Percentiles rank a stretch among this genome's conserved stretches.
These are phyloP conservation scores for Exophiala xenobiotica DNA, from an alignment of 2,329 filamentous ascomycete species.

Conservation along the genomic window DNA sequence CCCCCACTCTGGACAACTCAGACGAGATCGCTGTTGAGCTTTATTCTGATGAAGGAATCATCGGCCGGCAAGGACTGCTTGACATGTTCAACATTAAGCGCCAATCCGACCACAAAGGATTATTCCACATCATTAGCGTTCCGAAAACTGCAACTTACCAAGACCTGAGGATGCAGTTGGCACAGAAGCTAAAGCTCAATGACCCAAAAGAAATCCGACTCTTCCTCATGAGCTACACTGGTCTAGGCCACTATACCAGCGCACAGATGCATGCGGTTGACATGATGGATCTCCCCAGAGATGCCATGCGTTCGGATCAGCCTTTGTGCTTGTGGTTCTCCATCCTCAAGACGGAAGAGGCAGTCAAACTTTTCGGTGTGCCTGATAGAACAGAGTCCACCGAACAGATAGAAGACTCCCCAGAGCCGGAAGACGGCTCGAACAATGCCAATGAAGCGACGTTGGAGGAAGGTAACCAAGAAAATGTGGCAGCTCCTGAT, in stretches of 20 bases:
- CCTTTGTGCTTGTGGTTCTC: conserved; percentile 28
- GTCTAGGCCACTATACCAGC: conserved; percentile 19
- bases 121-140: conserved; percentile 6
- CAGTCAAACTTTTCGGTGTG: conserved; percentile 24
- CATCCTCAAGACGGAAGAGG: conserved; percentile 24
- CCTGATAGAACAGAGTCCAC: conserved; percentile 6
- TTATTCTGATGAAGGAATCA: conserved; percentile 39
- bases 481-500: conserved; percentile 19
- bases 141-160: conserved; percentile 16
- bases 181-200: conserved; percentile 14
- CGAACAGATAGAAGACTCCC: background rate
- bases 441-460: no score
- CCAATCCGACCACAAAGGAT: conserved; percentile 18
- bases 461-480: no score
- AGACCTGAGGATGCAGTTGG: conserved; percentile 21
- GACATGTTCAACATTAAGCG: conserved; percentile 42
- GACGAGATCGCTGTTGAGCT: conserved; percentile 41
- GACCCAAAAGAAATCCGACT: conserved; percentile 20
- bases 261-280: conserved; percentile 16
- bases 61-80: conserved; percentile 40
- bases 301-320: conserved; percentile 1
- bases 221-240: conserved; percentile 23
- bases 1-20: conserved; percentile 18
- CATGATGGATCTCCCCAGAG: conserved; percentile 8
- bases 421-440: background rate